Percentiles rank a stretch among this genome's conserved stretches.
Evolutionary conservation across 495 filamentous ascomycete genomes (phyloP).

Genomic region (Neurospora tetraspora): DNA sequence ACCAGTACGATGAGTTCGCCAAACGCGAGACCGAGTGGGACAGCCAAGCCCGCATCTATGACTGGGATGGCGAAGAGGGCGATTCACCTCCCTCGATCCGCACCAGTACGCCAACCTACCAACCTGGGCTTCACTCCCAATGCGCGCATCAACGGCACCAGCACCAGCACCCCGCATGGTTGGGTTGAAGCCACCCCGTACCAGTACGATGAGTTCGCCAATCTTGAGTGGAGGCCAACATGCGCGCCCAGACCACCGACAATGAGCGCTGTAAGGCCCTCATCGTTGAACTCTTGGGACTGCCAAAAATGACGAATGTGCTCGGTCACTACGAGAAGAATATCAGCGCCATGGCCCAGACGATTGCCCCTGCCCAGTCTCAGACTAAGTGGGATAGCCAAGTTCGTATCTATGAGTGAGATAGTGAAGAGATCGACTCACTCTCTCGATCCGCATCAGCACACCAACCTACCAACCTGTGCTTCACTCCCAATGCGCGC

Average conservation of each 20-base stretch:
- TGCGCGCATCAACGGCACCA: slow-evolving; percentile 17
- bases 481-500: slow-evolving; percentile 17
- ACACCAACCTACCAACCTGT: slow-evolving; percentile 3
- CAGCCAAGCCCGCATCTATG: slow-evolving; percentile 53
- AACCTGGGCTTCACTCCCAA: slow-evolving; percentile 13
- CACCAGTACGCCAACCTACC: slow-evolving; percentile 6
- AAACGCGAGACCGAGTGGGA: slow-evolving; percentile 20
- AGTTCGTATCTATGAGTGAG: slow-evolving; percentile 68
- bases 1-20: slow-evolving; percentile 44
- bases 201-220: slow-evolving; percentile 41
- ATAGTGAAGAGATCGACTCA: slow-evolving; percentile 67
- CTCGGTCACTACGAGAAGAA: too few species aligned
- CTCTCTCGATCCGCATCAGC: not conserved
- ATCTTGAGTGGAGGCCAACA: too few species aligned
- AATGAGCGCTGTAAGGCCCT: too few species aligned
- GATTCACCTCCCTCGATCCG: slow-evolving; percentile 30
- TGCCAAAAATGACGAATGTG: too few species aligned
- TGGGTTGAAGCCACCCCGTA: slow-evolving; percentile 36
- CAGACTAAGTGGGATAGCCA: slow-evolving; percentile 29
- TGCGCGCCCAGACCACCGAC: too few species aligned
- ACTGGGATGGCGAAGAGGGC: slow-evolving; percentile 77
- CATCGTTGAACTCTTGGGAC: too few species aligned
- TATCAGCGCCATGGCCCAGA: too few species aligned
- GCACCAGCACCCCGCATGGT: slow-evolving; percentile 15
- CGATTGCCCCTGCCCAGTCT: too few species aligned